These are phyloP conservation scores for Eucalyptus paniculata DNA, from an alignment of 345 rosid genomes.

Conservation along the genomic window DNA sequence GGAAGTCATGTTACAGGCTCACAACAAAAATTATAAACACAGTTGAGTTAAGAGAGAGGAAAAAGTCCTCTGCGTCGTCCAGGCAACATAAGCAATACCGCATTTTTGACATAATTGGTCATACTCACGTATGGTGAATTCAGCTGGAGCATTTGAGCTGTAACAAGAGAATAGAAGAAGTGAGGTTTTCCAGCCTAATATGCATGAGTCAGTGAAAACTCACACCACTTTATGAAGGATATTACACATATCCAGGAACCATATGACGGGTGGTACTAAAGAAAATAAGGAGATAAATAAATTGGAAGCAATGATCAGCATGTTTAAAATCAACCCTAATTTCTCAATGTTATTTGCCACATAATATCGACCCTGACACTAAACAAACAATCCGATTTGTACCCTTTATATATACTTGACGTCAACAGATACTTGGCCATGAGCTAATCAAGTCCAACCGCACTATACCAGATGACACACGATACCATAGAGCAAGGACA, in stretches of 20 bases:
- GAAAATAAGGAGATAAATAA: background rate
- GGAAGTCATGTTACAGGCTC: background rate
- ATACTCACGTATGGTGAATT: conserved; percentile 91
- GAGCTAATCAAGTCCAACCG: background rate
- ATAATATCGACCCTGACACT: background rate
- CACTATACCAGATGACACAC: background rate
- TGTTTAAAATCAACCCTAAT: background rate
- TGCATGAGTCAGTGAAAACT: background rate
- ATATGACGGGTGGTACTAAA: background rate
- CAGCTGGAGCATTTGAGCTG: conserved; percentile 61
- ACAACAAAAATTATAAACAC: background rate
- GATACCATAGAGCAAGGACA: background rate
- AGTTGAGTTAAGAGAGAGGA: background rate
- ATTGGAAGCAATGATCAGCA: background rate
- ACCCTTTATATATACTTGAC: background rate
- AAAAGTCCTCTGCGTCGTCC: background rate
- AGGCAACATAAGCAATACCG: background rate
- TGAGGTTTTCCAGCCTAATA: background rate
- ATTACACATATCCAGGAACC: background rate
- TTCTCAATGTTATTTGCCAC: background rate
- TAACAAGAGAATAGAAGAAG: background rate
- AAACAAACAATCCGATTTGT: background rate
- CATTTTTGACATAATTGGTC: background rate
- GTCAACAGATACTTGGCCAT: background rate
- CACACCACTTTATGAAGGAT: background rate